These are phyloP conservation scores for Aspergillus aculeatinus DNA, from an alignment of 2,329 filamentous ascomycete species.

Conservation along the genomic window DNA sequence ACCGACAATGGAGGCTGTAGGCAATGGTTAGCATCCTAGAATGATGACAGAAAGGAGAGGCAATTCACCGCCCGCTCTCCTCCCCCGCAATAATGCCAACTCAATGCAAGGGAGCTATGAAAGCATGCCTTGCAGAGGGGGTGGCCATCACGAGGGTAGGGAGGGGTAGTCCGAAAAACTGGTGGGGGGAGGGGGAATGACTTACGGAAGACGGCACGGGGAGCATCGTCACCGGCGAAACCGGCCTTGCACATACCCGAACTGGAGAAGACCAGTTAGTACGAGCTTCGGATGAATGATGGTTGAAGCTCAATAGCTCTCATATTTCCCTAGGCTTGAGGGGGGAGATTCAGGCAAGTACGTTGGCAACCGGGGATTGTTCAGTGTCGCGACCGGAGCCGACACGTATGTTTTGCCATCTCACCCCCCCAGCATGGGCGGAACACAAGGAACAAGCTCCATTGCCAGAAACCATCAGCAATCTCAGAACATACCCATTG, in stretches of 20 bases:
- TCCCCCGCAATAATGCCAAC: not conserved
- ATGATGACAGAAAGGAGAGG: conserved; percentile 4
- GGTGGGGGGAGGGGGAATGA: conserved; percentile 38
- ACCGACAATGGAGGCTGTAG: conserved; percentile 93
- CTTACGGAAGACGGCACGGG: conserved; percentile 99
- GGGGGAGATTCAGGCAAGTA: not conserved
- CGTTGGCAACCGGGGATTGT: not conserved
- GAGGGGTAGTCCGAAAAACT: conserved; percentile 5
- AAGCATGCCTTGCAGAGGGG: conserved; percentile 11
- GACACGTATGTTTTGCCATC: conserved; percentile 10
- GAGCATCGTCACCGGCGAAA: conserved; percentile 99
- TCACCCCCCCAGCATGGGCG: conserved; percentile 2
- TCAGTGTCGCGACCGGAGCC: conserved; percentile 12
- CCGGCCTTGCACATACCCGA: conserved; percentile 99
- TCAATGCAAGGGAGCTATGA: conserved; percentile 28
- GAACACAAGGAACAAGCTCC: conserved; percentile 12
- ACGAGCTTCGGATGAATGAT: conserved; percentile 1
- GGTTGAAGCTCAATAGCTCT: not conserved
- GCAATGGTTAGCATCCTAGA: conserved; percentile 21
- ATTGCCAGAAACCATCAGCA: conserved; percentile 17
- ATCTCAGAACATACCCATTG: conserved; percentile 87
- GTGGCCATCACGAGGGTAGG: conserved; percentile 17
- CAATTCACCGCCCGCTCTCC: conserved; percentile 6
- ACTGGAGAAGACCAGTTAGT: conserved; percentile 53
- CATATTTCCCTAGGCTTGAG: not conserved